A percentile compares a stretch with the other conserved stretches of the same genome.
These are phyloP conservation scores for Zygosaccharomyces kombuchaensis DNA, from an alignment of 805 yeast genomes.

Conservation along the genomic window DNA sequence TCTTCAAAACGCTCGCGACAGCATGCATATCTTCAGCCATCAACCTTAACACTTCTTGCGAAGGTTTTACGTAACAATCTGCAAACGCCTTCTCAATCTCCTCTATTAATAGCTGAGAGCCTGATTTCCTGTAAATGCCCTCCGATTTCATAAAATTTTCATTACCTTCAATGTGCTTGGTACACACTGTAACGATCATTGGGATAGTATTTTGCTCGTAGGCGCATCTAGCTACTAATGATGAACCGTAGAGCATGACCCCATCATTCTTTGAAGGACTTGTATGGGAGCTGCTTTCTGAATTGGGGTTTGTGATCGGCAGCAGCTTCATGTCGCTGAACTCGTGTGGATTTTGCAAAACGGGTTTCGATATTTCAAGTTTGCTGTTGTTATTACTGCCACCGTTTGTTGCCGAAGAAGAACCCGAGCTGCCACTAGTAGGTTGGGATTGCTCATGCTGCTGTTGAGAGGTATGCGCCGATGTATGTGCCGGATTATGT, in stretches of 20 bases:
- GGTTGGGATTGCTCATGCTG: slow-evolving; percentile 7
- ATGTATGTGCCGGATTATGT: too few species aligned
- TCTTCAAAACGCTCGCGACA: slow-evolving; percentile 77
- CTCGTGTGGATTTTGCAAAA: slow-evolving; percentile 36
- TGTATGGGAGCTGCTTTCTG: slow-evolving; percentile 16
- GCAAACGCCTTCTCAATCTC: slow-evolving; percentile 27
- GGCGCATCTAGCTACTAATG: slow-evolving; percentile 59
- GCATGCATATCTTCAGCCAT: slow-evolving; percentile 74
- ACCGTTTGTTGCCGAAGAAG: slow-evolving; percentile 8
- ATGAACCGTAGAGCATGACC: slow-evolving; percentile 31
- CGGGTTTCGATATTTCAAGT: slow-evolving; percentile 37
- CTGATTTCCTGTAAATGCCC: slow-evolving; percentile 89
- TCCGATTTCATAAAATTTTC: slow-evolving; percentile 61
- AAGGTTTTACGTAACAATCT: slow-evolving; percentile 38
- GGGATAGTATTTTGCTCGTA: slow-evolving; percentile 67
- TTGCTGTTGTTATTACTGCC: slow-evolving; percentile 14
- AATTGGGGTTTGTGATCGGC: slow-evolving; percentile 16
- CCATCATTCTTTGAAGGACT: slow-evolving; percentile 29
- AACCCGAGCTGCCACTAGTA: slow-evolving; percentile 5
- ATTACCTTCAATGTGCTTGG: slow-evolving; percentile 69
- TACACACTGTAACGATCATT: slow-evolving; percentile 62
- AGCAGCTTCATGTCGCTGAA: slow-evolving; percentile 36
- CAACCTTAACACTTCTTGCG: slow-evolving; percentile 34
- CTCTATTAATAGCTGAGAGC: slow-evolving; percentile 54
- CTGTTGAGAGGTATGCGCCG: slow-evolving; percentile 10